Evolutionary conservation across 257 asterid species (phyloP).

Genomic region (Echites panduratus): DNA sequence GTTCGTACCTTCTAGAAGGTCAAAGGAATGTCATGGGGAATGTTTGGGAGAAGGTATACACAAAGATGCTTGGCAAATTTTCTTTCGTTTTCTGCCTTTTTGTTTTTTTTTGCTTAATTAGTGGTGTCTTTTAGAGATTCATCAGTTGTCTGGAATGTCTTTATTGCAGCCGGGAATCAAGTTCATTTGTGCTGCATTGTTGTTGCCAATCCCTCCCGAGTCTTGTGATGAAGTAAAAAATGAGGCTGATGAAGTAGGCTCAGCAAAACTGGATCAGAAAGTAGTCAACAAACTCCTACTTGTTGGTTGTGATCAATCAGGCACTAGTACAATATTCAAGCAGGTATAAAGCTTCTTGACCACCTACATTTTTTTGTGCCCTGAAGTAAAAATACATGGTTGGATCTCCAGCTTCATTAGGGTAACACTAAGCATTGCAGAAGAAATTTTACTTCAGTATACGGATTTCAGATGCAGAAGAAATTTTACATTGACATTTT

Average conservation of each 20-base stretch:
- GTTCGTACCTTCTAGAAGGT: slow-evolving; percentile 63
- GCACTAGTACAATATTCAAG: slow-evolving; percentile 82
- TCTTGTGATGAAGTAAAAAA: slow-evolving; percentile 28
- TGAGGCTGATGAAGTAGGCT: slow-evolving; percentile 20
- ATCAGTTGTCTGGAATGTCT: not conserved
- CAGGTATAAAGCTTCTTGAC: slow-evolving; percentile 44
- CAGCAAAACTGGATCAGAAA: slow-evolving; percentile 24
- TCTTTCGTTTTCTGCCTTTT: slow-evolving; percentile 4
- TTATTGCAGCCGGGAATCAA: slow-evolving; percentile 50
- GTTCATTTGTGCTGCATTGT: slow-evolving; percentile 54
- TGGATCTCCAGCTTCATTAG: not conserved
- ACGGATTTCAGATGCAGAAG: not conserved
- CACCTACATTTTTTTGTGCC: too few species aligned
- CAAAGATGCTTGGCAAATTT: slow-evolving; percentile 6
- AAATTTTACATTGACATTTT: not conserved
- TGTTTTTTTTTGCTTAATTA: not conserved
- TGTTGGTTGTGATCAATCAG: slow-evolving; percentile 77
- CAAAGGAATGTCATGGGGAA: slow-evolving; percentile 68
- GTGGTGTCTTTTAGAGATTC: slow-evolving; percentile 1
- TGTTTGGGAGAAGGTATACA: slow-evolving; percentile 68
- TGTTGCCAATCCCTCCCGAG: slow-evolving; percentile 70
- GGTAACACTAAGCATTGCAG: not conserved
- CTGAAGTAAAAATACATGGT: not conserved
- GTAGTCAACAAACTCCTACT: slow-evolving; percentile 50
- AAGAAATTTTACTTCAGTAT: too few species aligned